A percentile compares a stretch with the other conserved stretches of the same genome.
Conservation (phyloP, 1,284 basidiomycete species). For the Omphalotus olearius region DNA sequence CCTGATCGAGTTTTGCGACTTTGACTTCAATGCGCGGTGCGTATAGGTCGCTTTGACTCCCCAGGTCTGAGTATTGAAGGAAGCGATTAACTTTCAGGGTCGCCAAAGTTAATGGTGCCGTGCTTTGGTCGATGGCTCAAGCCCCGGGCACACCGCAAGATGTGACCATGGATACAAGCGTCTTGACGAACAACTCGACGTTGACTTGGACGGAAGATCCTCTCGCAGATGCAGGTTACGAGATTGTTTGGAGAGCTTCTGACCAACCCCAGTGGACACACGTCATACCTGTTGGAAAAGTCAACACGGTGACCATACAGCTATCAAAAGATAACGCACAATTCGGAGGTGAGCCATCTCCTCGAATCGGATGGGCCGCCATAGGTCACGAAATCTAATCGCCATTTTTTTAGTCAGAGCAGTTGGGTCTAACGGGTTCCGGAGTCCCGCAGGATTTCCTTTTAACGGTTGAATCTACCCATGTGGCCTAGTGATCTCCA, state of each 20-base stretch:
- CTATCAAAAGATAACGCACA: conserved; percentile 50
- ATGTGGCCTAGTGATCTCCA: no score
- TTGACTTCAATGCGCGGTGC: conserved; percentile 39
- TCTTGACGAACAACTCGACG: conserved; percentile 50
- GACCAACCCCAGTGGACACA: conserved; percentile 45
- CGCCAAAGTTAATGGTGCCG: conserved; percentile 47
- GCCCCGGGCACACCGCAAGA: conserved; percentile 48
- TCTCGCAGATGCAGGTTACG: conserved; percentile 36
- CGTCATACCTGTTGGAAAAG: conserved; percentile 43
- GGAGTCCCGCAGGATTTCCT: conserved; percentile 11
- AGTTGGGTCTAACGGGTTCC: conserved; percentile 9
- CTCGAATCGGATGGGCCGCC: conserved; percentile 24
- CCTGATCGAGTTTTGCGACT: conserved; percentile 47
- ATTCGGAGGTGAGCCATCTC: conserved; percentile 46
- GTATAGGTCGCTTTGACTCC: background rate
- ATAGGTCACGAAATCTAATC: background rate
- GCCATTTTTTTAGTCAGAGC: conserved; percentile 4
- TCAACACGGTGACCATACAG: conserved; percentile 34
- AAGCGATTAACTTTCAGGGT: conserved; percentile 20
- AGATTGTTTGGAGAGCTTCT: conserved; percentile 48
- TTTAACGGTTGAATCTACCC: conserved; percentile 1
- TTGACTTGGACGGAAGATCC: conserved; percentile 39
- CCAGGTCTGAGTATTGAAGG: no score
- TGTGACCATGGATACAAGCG: conserved; percentile 39
- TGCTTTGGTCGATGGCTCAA: conserved; percentile 48